These are phyloP conservation scores for Ogataea saltuana DNA, from an alignment of 805 yeast species.

Conservation along the genomic window DNA sequence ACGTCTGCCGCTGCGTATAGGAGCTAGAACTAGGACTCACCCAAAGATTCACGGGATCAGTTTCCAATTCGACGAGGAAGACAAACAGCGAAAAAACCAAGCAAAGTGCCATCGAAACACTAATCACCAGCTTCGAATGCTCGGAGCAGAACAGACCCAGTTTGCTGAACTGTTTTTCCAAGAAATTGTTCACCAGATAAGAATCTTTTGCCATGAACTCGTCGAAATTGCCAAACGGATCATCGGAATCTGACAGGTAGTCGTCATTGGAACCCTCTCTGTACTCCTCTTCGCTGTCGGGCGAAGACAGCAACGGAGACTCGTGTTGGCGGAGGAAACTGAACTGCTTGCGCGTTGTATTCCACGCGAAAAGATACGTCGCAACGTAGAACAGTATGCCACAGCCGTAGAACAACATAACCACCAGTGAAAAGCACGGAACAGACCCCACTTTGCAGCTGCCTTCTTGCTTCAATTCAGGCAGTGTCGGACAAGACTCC, in stretches of 20 bases:
- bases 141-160: slow-evolving; percentile 62
- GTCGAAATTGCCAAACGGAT: slow-evolving; percentile 22
- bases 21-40: slow-evolving; percentile 79
- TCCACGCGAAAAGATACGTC: slow-evolving; percentile 8
- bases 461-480: slow-evolving; percentile 40
- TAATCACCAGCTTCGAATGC: slow-evolving; percentile 56
- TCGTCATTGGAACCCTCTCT: slow-evolving; percentile 6
- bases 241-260: slow-evolving; percentile 19
- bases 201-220: slow-evolving; percentile 34
- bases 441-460: slow-evolving; percentile 60
- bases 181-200: slow-evolving; percentile 47
- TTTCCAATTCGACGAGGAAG: slow-evolving; percentile 58
- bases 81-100: slow-evolving; percentile 54
- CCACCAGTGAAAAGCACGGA: slow-evolving; percentile 72
- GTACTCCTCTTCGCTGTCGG: not conserved
- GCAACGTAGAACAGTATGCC: slow-evolving; percentile 15
- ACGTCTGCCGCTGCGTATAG: slow-evolving; percentile 62
- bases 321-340: slow-evolving; percentile 17
- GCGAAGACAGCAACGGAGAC: slow-evolving; percentile 14
- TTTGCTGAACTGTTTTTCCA: slow-evolving; percentile 49
- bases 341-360: slow-evolving; percentile 12
- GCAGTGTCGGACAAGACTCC: slow-evolving; percentile 70
- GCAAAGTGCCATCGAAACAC: slow-evolving; percentile 42
- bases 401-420: slow-evolving; percentile 51
- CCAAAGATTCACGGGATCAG: slow-evolving; percentile 84